Evolutionary conservation across 2,329 filamentous ascomycete species (phyloP).

Genomic region (Chaetomiaceae sp.): DNA sequence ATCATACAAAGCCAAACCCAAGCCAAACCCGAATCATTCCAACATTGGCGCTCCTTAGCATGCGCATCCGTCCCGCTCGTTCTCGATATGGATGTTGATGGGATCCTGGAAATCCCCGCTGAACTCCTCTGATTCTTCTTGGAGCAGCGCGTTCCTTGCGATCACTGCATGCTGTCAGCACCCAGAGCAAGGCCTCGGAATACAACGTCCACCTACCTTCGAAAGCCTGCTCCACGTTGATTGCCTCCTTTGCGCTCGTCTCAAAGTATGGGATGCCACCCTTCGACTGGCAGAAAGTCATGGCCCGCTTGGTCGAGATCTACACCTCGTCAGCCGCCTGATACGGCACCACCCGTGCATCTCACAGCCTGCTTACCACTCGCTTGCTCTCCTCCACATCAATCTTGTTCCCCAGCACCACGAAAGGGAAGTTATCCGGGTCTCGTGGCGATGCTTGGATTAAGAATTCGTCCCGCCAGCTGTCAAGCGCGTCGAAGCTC

Average conservation of each 20-base stretch:
- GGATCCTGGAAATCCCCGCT: slow-evolving; percentile 96
- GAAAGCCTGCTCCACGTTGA: slow-evolving; percentile 86
- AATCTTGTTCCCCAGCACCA: slow-evolving; percentile 98
- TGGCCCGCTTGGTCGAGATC: slow-evolving; percentile 93
- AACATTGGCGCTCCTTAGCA: slow-evolving; percentile 54
- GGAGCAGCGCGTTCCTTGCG: slow-evolving; percentile 87
- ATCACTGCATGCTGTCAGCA: slow-evolving; percentile 61
- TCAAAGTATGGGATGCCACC: slow-evolving; percentile 98
- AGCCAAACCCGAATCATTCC: slow-evolving; percentile 14
- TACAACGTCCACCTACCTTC: slow-evolving; percentile 48
- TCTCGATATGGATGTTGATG: slow-evolving; percentile 96
- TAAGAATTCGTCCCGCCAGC: slow-evolving; percentile 96
- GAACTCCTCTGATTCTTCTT: slow-evolving; percentile 97
- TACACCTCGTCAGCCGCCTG: slow-evolving; percentile 30
- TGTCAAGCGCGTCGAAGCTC: slow-evolving; percentile 97
- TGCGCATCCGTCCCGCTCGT: slow-evolving; percentile 85
- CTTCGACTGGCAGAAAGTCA: slow-evolving; percentile 97
- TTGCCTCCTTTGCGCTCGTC: slow-evolving; percentile 96
- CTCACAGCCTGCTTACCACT: slow-evolving; percentile 53
- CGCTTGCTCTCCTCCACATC: slow-evolving; percentile 97
- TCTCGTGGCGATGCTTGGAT: slow-evolving; percentile 96
- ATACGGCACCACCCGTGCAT: not conserved
- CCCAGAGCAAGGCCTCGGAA: too few species aligned
- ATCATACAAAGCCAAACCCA: slow-evolving; percentile 25
- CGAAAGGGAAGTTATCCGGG: slow-evolving; percentile 96